Conservation (phyloP, 2,329 filamentous ascomycete genomes). For the Fusarium clavum region DNA sequence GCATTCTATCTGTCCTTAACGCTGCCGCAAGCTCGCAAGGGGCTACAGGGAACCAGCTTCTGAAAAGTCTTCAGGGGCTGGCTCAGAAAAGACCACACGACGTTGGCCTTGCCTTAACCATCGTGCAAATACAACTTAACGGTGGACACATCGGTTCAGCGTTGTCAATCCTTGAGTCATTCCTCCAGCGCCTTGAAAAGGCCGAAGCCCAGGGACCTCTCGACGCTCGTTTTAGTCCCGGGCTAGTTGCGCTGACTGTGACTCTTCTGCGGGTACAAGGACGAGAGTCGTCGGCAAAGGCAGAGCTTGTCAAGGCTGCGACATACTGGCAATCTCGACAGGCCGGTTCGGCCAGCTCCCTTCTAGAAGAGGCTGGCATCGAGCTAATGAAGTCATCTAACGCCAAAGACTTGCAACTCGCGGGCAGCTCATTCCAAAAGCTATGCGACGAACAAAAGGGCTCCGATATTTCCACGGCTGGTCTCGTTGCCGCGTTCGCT, state of each 20-base stretch:
- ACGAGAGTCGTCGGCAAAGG: slow-evolving; percentile 76
- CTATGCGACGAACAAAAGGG: slow-evolving; percentile 74
- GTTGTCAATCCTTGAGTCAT: slow-evolving; percentile 78
- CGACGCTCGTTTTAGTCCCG: slow-evolving; percentile 84
- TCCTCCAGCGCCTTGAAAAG: slow-evolving; percentile 77
- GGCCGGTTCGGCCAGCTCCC: slow-evolving; percentile 61
- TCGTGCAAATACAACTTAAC: slow-evolving; percentile 83
- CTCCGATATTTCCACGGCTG: slow-evolving; percentile 79
- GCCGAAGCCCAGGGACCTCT: slow-evolving; percentile 66
- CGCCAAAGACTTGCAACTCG: slow-evolving; percentile 73
- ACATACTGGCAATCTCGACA: slow-evolving; percentile 79
- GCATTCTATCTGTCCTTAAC: slow-evolving; percentile 63
- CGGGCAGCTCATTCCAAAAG: slow-evolving; percentile 81
- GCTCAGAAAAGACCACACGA: slow-evolving; percentile 82
- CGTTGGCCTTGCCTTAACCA: slow-evolving; percentile 81
- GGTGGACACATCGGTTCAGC: slow-evolving; percentile 79
- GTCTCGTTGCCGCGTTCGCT: slow-evolving; percentile 86
- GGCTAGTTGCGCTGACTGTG: slow-evolving; percentile 82
- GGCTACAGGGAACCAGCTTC: slow-evolving; percentile 71
- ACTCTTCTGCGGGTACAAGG: slow-evolving; percentile 82
- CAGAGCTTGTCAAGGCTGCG: slow-evolving; percentile 82
- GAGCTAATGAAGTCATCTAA: slow-evolving; percentile 82
- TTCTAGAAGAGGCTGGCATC: slow-evolving; percentile 85
- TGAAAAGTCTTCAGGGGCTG: slow-evolving; percentile 76
- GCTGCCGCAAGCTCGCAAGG: slow-evolving; percentile 79